Conservation (phyloP, 129 eudicot species). For the Helianthus tuberosus region DNA sequence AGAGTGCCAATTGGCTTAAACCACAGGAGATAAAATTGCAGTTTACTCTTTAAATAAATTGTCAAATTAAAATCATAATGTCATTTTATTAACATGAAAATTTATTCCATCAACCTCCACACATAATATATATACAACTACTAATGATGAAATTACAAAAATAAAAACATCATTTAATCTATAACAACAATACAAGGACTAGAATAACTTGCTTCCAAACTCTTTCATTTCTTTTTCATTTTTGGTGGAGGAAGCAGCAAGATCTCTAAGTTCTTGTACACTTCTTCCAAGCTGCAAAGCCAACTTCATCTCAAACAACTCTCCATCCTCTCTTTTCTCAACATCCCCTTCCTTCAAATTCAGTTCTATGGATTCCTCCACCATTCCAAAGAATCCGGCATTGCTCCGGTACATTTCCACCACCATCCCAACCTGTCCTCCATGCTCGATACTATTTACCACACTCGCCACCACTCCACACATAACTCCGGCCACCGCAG, state of each 20-base stretch:
- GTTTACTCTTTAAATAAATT: too few species aligned
- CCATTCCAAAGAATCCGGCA: neutral
- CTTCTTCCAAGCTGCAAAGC: slow-evolving; percentile 7
- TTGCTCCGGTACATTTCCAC: slow-evolving; percentile 1
- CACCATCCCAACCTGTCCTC: neutral
- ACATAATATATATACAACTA: neutral
- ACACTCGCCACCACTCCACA: neutral
- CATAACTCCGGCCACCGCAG: neutral
- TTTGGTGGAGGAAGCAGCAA: neutral
- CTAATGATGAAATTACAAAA: too few species aligned
- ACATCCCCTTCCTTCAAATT: neutral
- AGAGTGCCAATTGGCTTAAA: too few species aligned
- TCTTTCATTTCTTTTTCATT: neutral
- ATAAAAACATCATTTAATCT: too few species aligned
- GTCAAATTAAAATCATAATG: too few species aligned
- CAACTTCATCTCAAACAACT: slow-evolving; percentile 1
- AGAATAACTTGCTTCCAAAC: slow-evolving; percentile 3
- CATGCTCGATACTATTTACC: neutral
- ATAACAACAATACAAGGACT: neutral
- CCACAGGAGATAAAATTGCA: too few species aligned
- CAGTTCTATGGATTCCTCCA: neutral
- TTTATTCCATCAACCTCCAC: neutral
- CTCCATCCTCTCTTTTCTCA: neutral
- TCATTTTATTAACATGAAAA: too few species aligned
- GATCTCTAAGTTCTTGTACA: neutral